Percentiles rank a stretch among this genome's conserved stretches.
phyloP scores from a whole-genome alignment of 306 rosid genomes.

The Begonia peltatifolia region DNA sequence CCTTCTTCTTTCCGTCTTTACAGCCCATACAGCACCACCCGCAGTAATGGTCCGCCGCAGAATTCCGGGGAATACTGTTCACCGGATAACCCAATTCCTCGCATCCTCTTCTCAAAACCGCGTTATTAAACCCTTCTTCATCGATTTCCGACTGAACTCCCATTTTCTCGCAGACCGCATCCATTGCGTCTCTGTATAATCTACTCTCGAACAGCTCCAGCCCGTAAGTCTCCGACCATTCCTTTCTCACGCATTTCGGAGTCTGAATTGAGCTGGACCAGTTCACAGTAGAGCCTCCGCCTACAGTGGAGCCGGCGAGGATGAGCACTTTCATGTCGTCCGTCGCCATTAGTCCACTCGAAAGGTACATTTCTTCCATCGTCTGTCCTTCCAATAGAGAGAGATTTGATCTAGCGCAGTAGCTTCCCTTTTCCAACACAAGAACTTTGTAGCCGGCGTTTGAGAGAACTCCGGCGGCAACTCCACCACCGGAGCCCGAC shows the following conservation, averaged over 20 bases:
- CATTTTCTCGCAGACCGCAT: conserved; percentile 49
- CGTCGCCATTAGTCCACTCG: conserved; percentile 46
- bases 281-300: conserved; percentile 76
- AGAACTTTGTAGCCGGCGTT: conserved; percentile 63
- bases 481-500: conserved; percentile 78
- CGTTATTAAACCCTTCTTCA: conserved; percentile 69
- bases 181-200: conserved; percentile 55
- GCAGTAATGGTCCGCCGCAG: conserved; percentile 55
- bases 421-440: conserved; percentile 63
- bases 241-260: conserved; percentile 45
- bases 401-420: conserved; percentile 58
- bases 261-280: conserved; percentile 60
- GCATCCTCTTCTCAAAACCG: conserved; percentile 61
- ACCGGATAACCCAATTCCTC: conserved; percentile 58
- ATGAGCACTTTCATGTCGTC: conserved; percentile 36
- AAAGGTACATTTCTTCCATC: conserved; percentile 60
- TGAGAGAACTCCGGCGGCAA: conserved; percentile 59
- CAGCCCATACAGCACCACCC: conserved; percentile 88
- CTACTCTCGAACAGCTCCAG: conserved; percentile 49
- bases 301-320: conserved; percentile 69
- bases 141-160: conserved; percentile 49
- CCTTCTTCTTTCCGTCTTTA: conserved; percentile 61
- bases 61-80: conserved; percentile 44
- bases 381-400: conserved; percentile 68
- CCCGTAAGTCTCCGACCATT: conserved; percentile 37